Conservation (phyloP, 2,329 filamentous ascomycete species). For the Xylariaceae sp. region DNA sequence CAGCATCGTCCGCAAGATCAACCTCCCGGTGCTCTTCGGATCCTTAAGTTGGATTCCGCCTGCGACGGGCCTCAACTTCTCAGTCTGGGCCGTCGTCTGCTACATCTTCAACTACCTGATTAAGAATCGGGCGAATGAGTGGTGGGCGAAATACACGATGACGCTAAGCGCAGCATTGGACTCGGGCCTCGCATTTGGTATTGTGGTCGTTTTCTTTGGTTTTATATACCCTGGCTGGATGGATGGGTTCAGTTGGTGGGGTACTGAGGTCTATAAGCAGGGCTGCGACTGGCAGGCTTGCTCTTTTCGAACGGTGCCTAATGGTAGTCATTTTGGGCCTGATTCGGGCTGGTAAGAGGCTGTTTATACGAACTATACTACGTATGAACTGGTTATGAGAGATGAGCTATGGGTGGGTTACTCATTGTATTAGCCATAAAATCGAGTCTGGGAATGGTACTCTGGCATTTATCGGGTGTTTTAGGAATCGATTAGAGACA, state of each 20-base stretch:
- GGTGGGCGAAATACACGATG: constrained; percentile 94
- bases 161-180: constrained; percentile 79
- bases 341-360: constrained; percentile 52
- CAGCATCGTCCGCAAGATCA: constrained; percentile 70
- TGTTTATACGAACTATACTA: no score
- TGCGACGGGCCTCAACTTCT: constrained; percentile 82
- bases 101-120: constrained; percentile 79
- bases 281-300: constrained; percentile 85
- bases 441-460: no score
- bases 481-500: no score
- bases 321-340: constrained; percentile 65
- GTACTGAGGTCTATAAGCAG: constrained; percentile 78
- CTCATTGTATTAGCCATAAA: no score
- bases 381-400: constrained; percentile 3
- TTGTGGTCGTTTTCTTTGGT: constrained; percentile 80
- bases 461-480: no score
- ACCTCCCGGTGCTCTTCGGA: constrained; percentile 78
- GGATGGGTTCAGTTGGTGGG: constrained; percentile 78
- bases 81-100: constrained; percentile 80
- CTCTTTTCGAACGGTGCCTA: constrained; percentile 59
- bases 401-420: constrained; percentile 2
- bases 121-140: constrained; percentile 63
- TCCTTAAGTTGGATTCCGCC: constrained; percentile 84
- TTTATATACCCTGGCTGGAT: constrained; percentile 79
- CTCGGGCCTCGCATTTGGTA: constrained; percentile 75